These are phyloP conservation scores for Ganoderma lucidum DNA, from an alignment of 1,284 basidiomycete genomes.

Conservation along the genomic window DNA sequence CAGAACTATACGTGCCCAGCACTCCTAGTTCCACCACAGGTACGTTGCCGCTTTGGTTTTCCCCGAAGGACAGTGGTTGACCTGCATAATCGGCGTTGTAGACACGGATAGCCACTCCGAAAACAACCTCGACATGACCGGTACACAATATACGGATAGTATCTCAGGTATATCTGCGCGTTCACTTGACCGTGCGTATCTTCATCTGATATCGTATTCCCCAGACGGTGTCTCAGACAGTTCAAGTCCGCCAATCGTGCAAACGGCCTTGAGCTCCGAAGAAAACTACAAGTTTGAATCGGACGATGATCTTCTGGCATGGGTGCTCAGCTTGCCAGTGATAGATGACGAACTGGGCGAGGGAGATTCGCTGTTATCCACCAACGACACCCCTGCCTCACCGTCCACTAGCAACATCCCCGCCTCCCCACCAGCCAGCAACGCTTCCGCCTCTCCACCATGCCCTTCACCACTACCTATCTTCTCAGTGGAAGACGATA, in stretches of 20 bases:
- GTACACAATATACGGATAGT: not conserved
- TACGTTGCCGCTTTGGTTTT: not conserved
- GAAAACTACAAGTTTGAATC: not conserved
- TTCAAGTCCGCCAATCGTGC: not conserved
- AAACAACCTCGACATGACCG: not conserved
- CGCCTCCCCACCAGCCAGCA: not conserved
- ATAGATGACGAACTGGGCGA: not conserved
- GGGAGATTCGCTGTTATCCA: not conserved
- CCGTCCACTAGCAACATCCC: not conserved
- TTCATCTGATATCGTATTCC: not conserved
- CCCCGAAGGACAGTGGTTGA: not conserved
- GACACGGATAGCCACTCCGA: not conserved
- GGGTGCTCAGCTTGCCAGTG: not conserved
- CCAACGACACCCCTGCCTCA: not conserved
- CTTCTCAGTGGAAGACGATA: not conserved
- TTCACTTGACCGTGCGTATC: not conserved
- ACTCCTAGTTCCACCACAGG: not conserved
- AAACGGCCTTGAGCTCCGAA: not conserved
- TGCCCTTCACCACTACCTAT: not conserved
- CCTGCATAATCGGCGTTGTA: not conserved
- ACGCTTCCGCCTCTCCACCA: not conserved
- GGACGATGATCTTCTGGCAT: not conserved
- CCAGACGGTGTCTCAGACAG: not conserved
- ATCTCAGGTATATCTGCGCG: not conserved
- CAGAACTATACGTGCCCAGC: not conserved